phyloP scores from a whole-genome alignment of 163 green algal species.

The Smithsoniella earleae region DNA sequence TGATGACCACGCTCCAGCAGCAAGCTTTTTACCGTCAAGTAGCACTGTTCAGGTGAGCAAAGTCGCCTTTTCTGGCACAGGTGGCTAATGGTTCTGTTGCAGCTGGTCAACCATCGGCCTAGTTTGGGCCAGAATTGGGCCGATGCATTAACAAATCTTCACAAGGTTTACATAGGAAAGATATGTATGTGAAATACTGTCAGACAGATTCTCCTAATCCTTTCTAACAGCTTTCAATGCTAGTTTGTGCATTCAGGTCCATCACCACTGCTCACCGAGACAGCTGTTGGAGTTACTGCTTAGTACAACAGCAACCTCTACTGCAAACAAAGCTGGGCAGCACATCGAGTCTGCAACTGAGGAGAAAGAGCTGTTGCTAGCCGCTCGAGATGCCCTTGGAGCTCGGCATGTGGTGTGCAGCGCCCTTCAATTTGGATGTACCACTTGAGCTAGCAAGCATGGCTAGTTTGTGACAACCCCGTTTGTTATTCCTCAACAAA shows the following conservation, averaged over 20 bases:
- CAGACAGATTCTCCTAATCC: too few species aligned
- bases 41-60: constrained; percentile 49
- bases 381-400: constrained; percentile 30
- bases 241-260: too few species aligned
- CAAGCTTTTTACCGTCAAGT: constrained; percentile 58
- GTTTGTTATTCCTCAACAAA: too few species aligned
- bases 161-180: too few species aligned
- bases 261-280: constrained; percentile 60
- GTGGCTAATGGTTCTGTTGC: background rate
- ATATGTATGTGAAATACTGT: too few species aligned
- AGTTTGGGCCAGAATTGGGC: too few species aligned
- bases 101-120: too few species aligned
- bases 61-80: background rate
- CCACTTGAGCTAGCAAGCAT: too few species aligned
- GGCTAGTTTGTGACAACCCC: too few species aligned
- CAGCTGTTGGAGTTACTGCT: constrained; percentile 67
- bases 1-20: constrained; percentile 52
- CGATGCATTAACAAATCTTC: too few species aligned
- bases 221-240: too few species aligned
- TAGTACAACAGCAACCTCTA: constrained; percentile 45
- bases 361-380: constrained; percentile 35
- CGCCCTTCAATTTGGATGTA: too few species aligned
- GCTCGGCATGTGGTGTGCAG: constrained; percentile 33
- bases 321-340: constrained; percentile 42
- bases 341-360: constrained; percentile 45